Evolutionary conservation across 202 grass and related monocot species (phyloP).

Genomic region (Saccharum hybrid): DNA sequence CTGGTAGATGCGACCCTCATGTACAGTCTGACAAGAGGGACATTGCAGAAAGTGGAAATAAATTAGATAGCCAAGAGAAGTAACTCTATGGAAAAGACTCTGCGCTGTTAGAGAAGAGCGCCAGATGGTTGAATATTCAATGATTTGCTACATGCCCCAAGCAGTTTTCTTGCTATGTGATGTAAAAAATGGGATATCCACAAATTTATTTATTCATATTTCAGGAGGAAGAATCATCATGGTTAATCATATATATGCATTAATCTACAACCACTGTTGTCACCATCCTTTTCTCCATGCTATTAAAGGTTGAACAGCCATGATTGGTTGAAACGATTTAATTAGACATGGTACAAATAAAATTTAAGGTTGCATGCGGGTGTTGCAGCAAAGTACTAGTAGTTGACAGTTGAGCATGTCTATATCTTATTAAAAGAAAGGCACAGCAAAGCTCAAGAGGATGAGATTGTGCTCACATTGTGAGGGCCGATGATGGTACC

Average conservation of each 20-base stretch:
- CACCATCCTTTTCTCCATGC: background rate
- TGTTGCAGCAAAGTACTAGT: background rate
- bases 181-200: background rate
- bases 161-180: background rate
- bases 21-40: slow-evolving; percentile 52
- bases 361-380: background rate
- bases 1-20: slow-evolving; percentile 72
- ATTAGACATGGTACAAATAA: background rate
- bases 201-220: background rate
- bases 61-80: background rate
- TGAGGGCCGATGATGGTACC: slow-evolving; percentile 72
- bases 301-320: background rate
- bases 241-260: background rate
- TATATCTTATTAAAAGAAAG: background rate
- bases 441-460: background rate
- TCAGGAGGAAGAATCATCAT: background rate
- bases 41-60: background rate
- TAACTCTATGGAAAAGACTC: background rate
- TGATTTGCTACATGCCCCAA: background rate
- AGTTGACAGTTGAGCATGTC: background rate
- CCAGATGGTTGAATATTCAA: background rate
- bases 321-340: background rate
- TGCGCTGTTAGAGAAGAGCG: background rate
- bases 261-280: background rate
- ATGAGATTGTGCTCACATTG: slow-evolving; percentile 49